These are phyloP conservation scores for Phascolomyces articulosus DNA, from an alignment of 371 early-diverging fungal genomes.

Conservation along the genomic window DNA sequence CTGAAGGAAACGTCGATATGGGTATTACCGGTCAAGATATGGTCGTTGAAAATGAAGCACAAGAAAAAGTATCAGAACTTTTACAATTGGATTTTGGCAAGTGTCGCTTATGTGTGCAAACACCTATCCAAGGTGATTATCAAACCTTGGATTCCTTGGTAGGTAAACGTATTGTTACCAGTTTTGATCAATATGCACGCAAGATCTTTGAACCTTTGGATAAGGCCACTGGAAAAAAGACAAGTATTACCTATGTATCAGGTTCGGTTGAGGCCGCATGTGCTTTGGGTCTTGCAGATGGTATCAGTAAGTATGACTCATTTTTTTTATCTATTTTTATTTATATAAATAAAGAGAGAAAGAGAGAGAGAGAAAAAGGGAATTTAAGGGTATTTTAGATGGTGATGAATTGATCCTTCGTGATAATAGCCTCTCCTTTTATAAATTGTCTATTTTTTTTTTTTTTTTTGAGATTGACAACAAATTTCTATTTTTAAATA, in stretches of 20 bases:
- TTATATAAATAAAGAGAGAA: too few species aligned
- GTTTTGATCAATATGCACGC: conserved; percentile 75
- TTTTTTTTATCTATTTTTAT: neutral
- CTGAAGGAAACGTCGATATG: conserved; percentile 92
- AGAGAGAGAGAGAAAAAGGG: too few species aligned
- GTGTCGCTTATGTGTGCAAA: conserved; percentile 88
- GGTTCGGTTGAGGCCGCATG: conserved; percentile 97
- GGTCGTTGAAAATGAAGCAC: conserved; percentile 78
- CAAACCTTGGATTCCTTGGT: conserved; percentile 71
- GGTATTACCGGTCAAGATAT: conserved; percentile 97
- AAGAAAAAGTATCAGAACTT: conserved; percentile 74
- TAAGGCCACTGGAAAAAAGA: conserved; percentile 56
- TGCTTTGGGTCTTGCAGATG: conserved; percentile 95
- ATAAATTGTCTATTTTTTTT: too few species aligned
- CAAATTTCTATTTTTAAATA: conserved; percentile 28
- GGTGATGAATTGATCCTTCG: too few species aligned
- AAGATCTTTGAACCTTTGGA: conserved; percentile 77
- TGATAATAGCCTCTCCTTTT: too few species aligned
- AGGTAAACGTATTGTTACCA: conserved; percentile 93
- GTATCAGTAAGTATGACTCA: conserved; percentile 74
- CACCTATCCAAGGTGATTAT: conserved; percentile 56
- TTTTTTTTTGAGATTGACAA: too few species aligned
- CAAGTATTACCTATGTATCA: conserved; percentile 80
- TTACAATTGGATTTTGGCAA: conserved; percentile 89
- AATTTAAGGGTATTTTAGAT: neutral